Evolutionary conservation across 148 eudicot species (phyloP).

Genomic region (Rhododendron simsii): DNA sequence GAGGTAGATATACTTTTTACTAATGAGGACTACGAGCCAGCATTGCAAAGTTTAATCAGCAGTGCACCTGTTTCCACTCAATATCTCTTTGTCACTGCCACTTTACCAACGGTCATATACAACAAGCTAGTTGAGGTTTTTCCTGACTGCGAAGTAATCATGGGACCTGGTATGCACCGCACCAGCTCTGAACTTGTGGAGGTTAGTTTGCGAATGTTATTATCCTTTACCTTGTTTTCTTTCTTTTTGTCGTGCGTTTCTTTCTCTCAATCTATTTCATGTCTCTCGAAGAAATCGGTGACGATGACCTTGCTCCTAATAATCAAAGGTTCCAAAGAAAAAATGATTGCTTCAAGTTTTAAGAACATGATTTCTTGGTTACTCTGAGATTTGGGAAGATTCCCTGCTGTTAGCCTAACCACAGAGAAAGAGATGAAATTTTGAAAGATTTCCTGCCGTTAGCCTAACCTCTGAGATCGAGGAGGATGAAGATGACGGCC

Average conservation of each 20-base stretch:
- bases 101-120: conserved; percentile 77
- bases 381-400: neutral
- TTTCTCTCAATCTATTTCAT: neutral
- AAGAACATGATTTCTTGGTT: neutral
- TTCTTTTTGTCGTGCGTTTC: neutral
- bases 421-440: neutral
- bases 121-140: conserved; percentile 79
- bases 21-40: conserved; percentile 83
- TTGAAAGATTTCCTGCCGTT: neutral
- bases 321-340: neutral
- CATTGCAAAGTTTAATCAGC: conserved; percentile 61
- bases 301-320: neutral
- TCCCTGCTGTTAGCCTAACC: neutral
- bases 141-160: conserved; percentile 86
- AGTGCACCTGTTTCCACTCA: conserved; percentile 68
- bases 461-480: neutral
- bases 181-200: conserved; percentile 92
- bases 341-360: neutral
- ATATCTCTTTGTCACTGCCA: conserved; percentile 95
- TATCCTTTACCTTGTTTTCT: conserved; percentile 1
- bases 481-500: neutral
- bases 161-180: conserved; percentile 97
- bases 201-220: conserved; percentile 35
- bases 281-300: neutral
- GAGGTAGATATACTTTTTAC: conserved; percentile 91